Evolutionary conservation across 2,329 filamentous ascomycete species (phyloP).

Genomic region (Scedosporium boydii): DNA sequence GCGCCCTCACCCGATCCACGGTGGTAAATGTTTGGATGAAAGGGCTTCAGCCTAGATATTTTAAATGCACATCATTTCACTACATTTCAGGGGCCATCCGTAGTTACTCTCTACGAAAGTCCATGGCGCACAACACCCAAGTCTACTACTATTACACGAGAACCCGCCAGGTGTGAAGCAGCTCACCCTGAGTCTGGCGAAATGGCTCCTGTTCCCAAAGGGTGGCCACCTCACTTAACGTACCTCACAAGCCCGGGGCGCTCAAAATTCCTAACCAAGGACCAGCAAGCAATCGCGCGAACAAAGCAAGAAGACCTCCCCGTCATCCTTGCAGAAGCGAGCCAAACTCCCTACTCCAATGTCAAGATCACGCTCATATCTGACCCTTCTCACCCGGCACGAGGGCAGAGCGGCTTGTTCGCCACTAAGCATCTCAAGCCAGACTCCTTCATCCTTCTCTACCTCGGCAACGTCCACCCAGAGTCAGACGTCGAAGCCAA

Average conservation of each 20-base stretch:
- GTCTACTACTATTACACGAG: neutral
- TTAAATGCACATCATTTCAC: no score
- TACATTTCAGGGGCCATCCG: no score
- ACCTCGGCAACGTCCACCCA: slow-evolving; percentile 50
- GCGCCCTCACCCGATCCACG: no score
- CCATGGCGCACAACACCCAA: neutral
- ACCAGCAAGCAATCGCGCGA: slow-evolving; percentile 25
- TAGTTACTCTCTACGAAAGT: neutral
- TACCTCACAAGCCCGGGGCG: slow-evolving; percentile 44
- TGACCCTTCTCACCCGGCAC: slow-evolving; percentile 43
- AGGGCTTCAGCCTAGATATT: no score
- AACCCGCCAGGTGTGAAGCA: neutral
- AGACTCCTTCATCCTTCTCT: slow-evolving; percentile 49
- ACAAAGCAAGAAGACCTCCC: slow-evolving; percentile 11
- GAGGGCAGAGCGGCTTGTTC: slow-evolving; percentile 51
- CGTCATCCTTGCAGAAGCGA: slow-evolving; percentile 23
- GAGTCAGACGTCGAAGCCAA: slow-evolving; percentile 17
- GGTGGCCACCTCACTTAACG: slow-evolving; percentile 45
- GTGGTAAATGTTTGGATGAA: no score
- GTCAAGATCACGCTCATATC: slow-evolving; percentile 46
- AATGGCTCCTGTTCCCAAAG: slow-evolving; percentile 30
- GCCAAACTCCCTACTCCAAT: slow-evolving; percentile 33
- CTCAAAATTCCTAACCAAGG: slow-evolving; percentile 31
- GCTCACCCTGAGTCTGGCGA: neutral
- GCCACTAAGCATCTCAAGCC: slow-evolving; percentile 43